Percentiles rank a stretch among this genome's conserved stretches.
Conservation (phyloP, 331 rosid genomes). For the Stylosanthes scabra region DNA sequence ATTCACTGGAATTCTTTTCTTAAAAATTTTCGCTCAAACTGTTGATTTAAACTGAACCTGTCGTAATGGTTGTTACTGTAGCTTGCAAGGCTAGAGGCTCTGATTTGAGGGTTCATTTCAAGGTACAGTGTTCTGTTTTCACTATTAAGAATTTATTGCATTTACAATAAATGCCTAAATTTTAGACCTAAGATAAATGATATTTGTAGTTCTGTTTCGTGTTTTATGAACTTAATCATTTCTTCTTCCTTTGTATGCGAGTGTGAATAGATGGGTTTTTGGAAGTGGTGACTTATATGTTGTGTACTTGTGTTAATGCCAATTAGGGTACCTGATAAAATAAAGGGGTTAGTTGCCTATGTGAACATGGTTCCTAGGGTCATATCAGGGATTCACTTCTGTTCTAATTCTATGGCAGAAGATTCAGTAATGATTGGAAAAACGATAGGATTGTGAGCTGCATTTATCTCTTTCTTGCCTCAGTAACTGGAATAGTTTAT, state of each 20-base stretch:
- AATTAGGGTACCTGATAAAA: too few species aligned
- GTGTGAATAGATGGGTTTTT: too few species aligned
- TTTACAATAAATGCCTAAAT: not conserved
- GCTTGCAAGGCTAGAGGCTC: constrained; percentile 98
- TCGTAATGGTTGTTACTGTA: constrained; percentile 46
- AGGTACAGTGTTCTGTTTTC: constrained; percentile 54
- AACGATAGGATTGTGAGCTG: not conserved
- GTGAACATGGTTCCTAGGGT: constrained; percentile 45
- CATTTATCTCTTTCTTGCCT: too few species aligned
- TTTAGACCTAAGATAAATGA: not conserved
- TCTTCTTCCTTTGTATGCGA: too few species aligned
- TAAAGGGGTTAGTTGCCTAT: too few species aligned
- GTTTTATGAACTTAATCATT: too few species aligned
- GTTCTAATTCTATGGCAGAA: constrained; percentile 29
- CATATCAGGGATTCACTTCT: constrained; percentile 56
- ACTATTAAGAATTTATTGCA: not conserved
- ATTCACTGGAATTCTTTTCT: too few species aligned
- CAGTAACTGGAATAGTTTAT: too few species aligned
- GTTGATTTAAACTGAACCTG: not conserved
- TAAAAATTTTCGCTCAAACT: not conserved
- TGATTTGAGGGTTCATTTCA: constrained; percentile 92
- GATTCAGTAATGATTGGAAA: constrained; percentile 66
- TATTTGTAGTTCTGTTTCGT: not conserved
- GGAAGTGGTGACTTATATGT: too few species aligned
- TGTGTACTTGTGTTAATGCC: too few species aligned